Evolutionary conservation across 768 basidiomycete species (phyloP).

Genomic region (Amanita polypyramis): DNA sequence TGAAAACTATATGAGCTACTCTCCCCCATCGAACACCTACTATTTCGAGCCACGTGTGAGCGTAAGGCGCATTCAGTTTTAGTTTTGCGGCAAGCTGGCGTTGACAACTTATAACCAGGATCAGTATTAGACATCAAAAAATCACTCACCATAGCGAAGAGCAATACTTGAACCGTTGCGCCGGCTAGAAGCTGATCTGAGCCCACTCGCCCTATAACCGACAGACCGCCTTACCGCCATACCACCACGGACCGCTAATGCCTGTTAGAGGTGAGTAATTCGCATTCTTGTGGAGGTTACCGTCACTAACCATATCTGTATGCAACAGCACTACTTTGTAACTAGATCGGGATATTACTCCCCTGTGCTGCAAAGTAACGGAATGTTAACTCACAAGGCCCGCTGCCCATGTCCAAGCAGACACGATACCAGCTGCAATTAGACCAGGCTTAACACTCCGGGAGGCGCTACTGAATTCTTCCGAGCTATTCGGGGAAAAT

Average conservation of each 20-base stretch:
- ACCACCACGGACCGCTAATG: conserved; percentile 85
- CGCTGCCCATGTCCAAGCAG: conserved; percentile 85
- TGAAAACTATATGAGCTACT: conserved; percentile 70
- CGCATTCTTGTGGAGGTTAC: not conserved
- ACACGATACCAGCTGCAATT: conserved; percentile 88
- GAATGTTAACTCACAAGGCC: conserved; percentile 39
- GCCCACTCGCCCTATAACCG: not conserved
- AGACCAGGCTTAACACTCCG: conserved; percentile 84
- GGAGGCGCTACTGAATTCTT: conserved; percentile 78
- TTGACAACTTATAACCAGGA: not conserved
- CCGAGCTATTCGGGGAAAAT: conserved; percentile 70
- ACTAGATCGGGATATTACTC: conserved; percentile 16
- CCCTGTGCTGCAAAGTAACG: not conserved
- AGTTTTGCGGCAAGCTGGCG: conserved; percentile 80
- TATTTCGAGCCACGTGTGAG: conserved; percentile 86
- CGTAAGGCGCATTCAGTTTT: conserved; percentile 83
- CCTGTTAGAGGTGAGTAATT: conserved; percentile 19
- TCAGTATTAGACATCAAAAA: not conserved
- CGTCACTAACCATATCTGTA: conserved; percentile 59
- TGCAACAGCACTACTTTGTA: conserved; percentile 76
- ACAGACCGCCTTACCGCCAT: conserved; percentile 35
- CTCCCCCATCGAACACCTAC: conserved; percentile 74
- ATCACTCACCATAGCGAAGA: conserved; percentile 69
- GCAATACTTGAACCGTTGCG: conserved; percentile 79
- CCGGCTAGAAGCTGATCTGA: conserved; percentile 34